Percentiles rank a stretch among this genome's conserved stretches.
Evolutionary conservation across 176 grass and related monocot genomes (phyloP).

Genomic region (Cymbopogon citratus): DNA sequence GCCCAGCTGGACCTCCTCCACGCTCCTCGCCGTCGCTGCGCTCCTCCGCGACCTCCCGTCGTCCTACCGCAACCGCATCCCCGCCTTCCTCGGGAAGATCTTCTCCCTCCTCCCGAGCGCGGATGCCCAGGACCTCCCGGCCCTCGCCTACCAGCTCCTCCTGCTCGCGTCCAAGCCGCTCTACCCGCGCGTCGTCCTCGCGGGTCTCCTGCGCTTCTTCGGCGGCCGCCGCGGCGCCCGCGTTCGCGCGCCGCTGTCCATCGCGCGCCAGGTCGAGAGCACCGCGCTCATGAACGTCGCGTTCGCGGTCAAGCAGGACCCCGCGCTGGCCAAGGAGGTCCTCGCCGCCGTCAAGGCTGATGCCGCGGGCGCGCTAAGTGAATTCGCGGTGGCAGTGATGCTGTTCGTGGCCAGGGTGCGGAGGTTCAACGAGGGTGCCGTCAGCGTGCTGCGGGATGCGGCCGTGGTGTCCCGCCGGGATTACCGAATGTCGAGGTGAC

Average conservation of each 20-base stretch:
- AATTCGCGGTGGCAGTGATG: constrained; percentile 70
- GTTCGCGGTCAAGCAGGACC: constrained; percentile 91
- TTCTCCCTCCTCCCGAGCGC: constrained; percentile 45
- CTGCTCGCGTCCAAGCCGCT: constrained; percentile 69
- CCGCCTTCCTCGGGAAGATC: constrained; percentile 30
- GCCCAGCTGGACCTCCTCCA: background rate
- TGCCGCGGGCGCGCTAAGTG: constrained; percentile 40
- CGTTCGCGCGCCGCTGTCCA: constrained; percentile 44
- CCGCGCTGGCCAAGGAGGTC: constrained; percentile 68
- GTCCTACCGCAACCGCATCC: constrained; percentile 24
- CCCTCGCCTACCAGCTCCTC: constrained; percentile 72
- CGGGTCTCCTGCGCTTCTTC: constrained; percentile 63
- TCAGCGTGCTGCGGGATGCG: constrained; percentile 44
- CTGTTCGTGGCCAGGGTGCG: constrained; percentile 66
- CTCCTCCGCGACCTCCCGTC: constrained; percentile 46
- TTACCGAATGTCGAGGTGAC: constrained; percentile 55
- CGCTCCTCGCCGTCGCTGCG: constrained; percentile 17
- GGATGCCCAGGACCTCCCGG: constrained; percentile 69
- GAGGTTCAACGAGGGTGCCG: constrained; percentile 50
- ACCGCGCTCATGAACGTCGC: constrained; percentile 79
- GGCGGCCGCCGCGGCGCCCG: constrained; percentile 20
- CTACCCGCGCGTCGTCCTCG: constrained; percentile 50
- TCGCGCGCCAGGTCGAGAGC: constrained; percentile 67
- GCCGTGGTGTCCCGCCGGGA: constrained; percentile 42
- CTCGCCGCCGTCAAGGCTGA: constrained; percentile 56